These are phyloP conservation scores for Talaromyces pinophilus DNA, from an alignment of 2,329 filamentous ascomycete genomes.

Conservation along the genomic window DNA sequence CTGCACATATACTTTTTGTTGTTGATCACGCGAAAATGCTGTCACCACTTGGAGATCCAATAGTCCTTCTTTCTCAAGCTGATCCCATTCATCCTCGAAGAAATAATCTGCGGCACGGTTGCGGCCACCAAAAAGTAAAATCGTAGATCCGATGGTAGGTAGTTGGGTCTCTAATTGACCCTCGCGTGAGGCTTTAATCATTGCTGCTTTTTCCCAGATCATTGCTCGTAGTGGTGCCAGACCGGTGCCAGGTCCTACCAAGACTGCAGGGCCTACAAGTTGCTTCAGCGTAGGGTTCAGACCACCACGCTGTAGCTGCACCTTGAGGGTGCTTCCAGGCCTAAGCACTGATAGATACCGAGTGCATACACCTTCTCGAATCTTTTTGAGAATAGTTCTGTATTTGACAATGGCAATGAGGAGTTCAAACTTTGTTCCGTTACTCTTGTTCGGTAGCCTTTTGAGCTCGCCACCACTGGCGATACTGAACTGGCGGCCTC, in stretches of 20 bases:
- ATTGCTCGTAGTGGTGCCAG: slow-evolving; percentile 81
- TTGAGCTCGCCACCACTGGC: slow-evolving; percentile 67
- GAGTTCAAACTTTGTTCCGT: slow-evolving; percentile 64
- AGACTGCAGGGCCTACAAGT: slow-evolving; percentile 63
- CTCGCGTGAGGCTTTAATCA: slow-evolving; percentile 36
- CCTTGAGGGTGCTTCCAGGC: slow-evolving; percentile 58
- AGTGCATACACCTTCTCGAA: slow-evolving; percentile 85
- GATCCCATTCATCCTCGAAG: slow-evolving; percentile 74
- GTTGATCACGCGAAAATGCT: slow-evolving; percentile 71
- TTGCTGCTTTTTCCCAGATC: slow-evolving; percentile 67
- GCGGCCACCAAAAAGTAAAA: slow-evolving; percentile 84
- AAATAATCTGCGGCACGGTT: slow-evolving; percentile 75
- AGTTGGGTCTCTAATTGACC: slow-evolving; percentile 33
- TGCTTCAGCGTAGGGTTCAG: slow-evolving; percentile 52
- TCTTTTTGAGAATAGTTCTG: slow-evolving; percentile 79
- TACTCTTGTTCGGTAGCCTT: slow-evolving; percentile 42
- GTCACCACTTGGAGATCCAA: slow-evolving; percentile 58
- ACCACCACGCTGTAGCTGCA: slow-evolving; percentile 59
- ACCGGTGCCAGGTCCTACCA: slow-evolving; percentile 83
- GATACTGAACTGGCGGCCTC: slow-evolving; percentile 92
- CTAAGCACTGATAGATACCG: slow-evolving; percentile 72
- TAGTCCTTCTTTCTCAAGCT: slow-evolving; percentile 39
- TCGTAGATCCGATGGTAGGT: slow-evolving; percentile 44
- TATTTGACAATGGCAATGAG: slow-evolving; percentile 89
- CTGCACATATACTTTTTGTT: slow-evolving; percentile 67